phyloP scores from a whole-genome alignment of 352 stramenopile species.

The Phytophthora citrophthora region DNA sequence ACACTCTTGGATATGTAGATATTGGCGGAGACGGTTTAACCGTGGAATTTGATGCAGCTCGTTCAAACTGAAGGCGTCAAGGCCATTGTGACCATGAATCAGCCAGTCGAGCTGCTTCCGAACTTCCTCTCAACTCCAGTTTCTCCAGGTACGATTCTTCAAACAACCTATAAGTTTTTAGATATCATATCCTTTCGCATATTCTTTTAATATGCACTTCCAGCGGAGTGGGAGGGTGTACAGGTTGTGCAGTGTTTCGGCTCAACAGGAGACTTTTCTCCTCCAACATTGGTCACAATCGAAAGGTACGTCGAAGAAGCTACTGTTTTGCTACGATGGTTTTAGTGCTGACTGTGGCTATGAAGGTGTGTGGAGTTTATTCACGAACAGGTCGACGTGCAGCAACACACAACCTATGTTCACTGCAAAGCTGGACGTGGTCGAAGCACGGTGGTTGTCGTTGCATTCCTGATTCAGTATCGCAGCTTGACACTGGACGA shows the following conservation, averaged over 20 bases:
- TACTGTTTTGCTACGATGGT: background rate
- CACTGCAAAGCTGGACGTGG: constrained; percentile 85
- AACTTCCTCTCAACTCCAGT: constrained; percentile 71
- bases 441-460: constrained; percentile 74
- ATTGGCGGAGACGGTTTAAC: background rate
- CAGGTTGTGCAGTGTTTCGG: constrained; percentile 69
- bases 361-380: constrained; percentile 70
- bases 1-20: background rate
- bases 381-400: constrained; percentile 57
- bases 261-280: constrained; percentile 68
- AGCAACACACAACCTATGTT: constrained; percentile 72
- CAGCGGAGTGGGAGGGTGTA: constrained; percentile 61
- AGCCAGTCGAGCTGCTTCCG: constrained; percentile 66
- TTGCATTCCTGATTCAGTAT: constrained; percentile 75
- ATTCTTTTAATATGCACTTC: background rate
- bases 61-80: constrained; percentile 58
- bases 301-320: constrained; percentile 30
- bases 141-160: constrained; percentile 44
- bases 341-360: background rate
- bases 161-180: background rate
- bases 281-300: constrained; percentile 71
- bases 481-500: constrained; percentile 62
- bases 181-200: too few species aligned
- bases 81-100: constrained; percentile 85
- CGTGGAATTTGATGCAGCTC: constrained; percentile 36